phyloP scores from a whole-genome alignment of 208 protist species.

The Leishmania lainsoni region DNA sequence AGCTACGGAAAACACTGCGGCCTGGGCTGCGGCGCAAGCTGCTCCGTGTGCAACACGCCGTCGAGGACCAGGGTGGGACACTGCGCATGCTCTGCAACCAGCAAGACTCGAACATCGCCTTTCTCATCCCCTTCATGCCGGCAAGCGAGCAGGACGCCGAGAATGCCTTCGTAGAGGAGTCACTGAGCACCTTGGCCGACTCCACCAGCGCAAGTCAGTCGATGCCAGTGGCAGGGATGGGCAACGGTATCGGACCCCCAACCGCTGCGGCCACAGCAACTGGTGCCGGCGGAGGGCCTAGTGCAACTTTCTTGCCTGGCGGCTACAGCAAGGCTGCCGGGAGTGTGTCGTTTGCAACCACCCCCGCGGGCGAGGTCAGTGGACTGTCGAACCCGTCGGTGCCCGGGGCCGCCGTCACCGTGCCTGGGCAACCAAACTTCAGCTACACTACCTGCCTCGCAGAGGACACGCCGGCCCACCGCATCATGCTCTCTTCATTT shows the following conservation, averaged over 20 bases:
- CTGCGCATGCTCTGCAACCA: constrained; percentile 50
- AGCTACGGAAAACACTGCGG: constrained; percentile 1
- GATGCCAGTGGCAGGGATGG: constrained; percentile 1
- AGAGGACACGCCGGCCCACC: constrained; percentile 80
- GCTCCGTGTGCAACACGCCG: constrained; percentile 49
- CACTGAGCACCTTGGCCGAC: constrained; percentile 20
- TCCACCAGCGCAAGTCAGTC: constrained; percentile 11
- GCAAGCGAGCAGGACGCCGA: constrained; percentile 46
- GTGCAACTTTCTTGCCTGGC: constrained; percentile 1
- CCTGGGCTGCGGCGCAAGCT: constrained; percentile 42
- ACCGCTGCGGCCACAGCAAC: neutral
- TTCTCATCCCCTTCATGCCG: constrained; percentile 79
- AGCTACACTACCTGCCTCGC: constrained; percentile 87
- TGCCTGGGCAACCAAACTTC: constrained; percentile 31
- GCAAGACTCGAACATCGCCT: constrained; percentile 56
- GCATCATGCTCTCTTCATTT: constrained; percentile 87
- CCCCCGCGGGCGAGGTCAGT: constrained; percentile 14
- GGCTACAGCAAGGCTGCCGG: constrained; percentile 16
- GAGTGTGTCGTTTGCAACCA: constrained; percentile 20
- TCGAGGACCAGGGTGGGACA: constrained; percentile 84
- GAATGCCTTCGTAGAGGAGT: constrained; percentile 39
- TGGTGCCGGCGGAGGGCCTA: neutral
- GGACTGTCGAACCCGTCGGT: constrained; percentile 7
- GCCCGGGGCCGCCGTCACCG: neutral
- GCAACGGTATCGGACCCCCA: neutral